A percentile compares a stretch with the other conserved stretches of the same genome.
Evolutionary conservation across 2,329 filamentous ascomycete genomes (phyloP).

Genomic region (Colletotrichum eleusines): DNA sequence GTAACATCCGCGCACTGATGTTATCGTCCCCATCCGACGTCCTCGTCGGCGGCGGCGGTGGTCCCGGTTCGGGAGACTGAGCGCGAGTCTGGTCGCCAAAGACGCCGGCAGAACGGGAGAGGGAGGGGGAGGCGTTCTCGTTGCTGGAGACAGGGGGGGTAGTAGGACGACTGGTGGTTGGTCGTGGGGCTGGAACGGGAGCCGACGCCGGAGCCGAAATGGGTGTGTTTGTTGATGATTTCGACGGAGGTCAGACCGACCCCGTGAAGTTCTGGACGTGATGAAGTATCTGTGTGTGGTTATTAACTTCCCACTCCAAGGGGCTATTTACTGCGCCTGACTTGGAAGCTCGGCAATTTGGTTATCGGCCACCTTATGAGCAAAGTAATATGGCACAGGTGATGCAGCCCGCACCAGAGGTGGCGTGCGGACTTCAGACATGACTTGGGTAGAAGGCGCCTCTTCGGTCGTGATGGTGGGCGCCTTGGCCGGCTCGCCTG

Average conservation of each 20-base stretch:
- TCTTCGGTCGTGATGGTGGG: constrained; percentile 61
- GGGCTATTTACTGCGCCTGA: constrained; percentile 46
- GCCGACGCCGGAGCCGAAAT: constrained; percentile 45
- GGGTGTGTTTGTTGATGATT: constrained; percentile 54
- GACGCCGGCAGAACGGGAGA: constrained; percentile 39
- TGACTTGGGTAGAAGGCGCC: constrained; percentile 54
- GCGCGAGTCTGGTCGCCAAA: constrained; percentile 33
- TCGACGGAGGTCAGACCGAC: constrained; percentile 56
- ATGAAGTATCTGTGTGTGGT: constrained; percentile 55
- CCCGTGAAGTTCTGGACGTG: constrained; percentile 59
- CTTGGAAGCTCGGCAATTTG: constrained; percentile 62
- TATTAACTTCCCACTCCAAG: too few species aligned
- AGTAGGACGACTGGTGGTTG: constrained; percentile 49
- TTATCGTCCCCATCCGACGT: constrained; percentile 46
- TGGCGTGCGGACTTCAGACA: constrained; percentile 50
- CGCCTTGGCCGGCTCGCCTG: constrained; percentile 55
- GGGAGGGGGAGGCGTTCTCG: constrained; percentile 40
- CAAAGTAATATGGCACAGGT: constrained; percentile 29
- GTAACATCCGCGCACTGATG: constrained; percentile 42
- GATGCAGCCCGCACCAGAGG: constrained; percentile 37
- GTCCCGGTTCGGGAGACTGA: constrained; percentile 35
- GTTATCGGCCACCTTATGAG: constrained; percentile 58
- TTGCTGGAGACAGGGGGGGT: constrained; percentile 42
- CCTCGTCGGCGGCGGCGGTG: constrained; percentile 37
- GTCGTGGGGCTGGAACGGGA: constrained; percentile 44